phyloP scores from a whole-genome alignment of 106 monocot genomes.

The Vanilla planifolia region DNA sequence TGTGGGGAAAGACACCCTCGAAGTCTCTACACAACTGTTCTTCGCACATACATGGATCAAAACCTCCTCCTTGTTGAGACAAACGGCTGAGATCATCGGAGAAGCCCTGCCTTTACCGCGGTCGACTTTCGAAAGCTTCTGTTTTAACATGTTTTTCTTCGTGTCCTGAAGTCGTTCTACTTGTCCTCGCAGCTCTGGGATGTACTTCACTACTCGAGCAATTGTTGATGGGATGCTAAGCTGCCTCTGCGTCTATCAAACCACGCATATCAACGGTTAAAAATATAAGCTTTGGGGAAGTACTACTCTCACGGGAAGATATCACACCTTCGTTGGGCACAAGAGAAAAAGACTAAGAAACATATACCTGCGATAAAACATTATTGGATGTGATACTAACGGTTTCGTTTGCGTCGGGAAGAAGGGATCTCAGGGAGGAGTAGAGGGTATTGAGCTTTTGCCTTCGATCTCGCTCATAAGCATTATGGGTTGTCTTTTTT shows the following conservation, averaged over 20 bases:
- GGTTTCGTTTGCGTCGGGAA: constrained; percentile 22
- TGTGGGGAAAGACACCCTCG: constrained; percentile 15
- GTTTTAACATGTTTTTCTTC: constrained; percentile 43
- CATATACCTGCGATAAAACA: no score
- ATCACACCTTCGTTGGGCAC: no score
- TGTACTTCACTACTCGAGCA: constrained; percentile 49
- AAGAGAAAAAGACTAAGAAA: no score
- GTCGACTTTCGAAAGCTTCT: background rate
- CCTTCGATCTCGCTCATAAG: constrained; percentile 41
- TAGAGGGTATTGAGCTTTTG: constrained; percentile 41
- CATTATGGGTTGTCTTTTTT: constrained; percentile 40
- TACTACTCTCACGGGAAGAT: no score
- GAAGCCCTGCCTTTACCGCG: background rate
- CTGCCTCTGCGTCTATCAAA: constrained; percentile 36
- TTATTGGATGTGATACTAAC: constrained; percentile 6
- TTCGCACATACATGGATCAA: constrained; percentile 46
- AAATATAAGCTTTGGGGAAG: no score
- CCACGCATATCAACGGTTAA: no score
- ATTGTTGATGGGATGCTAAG: constrained; percentile 61
- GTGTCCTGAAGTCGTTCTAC: constrained; percentile 23
- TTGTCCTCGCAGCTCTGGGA: constrained; percentile 67
- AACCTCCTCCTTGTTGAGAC: constrained; percentile 26
- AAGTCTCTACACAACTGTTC: background rate
- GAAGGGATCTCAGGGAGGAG: constrained; percentile 35
- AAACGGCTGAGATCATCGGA: constrained; percentile 34